These are phyloP conservation scores for Fomitopsis pulvina DNA, from an alignment of 768 basidiomycete genomes.

Conservation along the genomic window DNA sequence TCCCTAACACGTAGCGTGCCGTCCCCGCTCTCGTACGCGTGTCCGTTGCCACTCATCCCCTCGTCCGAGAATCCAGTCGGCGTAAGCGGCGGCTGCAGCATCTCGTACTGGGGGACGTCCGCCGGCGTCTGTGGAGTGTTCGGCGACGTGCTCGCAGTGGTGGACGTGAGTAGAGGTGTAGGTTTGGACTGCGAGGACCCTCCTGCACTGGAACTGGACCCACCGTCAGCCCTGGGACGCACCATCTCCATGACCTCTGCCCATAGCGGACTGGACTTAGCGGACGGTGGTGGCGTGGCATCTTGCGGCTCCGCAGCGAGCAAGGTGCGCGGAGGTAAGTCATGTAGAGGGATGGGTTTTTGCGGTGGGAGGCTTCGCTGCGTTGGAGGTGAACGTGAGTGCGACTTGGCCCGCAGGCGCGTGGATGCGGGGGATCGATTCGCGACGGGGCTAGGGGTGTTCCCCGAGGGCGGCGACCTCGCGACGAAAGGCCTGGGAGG, in stretches of 20 bases:
- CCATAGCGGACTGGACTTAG: constrained; percentile 11
- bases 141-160: background rate
- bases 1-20: constrained; percentile 1
- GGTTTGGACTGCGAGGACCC: constrained; percentile 4
- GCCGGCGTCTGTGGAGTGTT: background rate
- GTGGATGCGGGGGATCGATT: background rate
- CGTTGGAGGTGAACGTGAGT: constrained; percentile 3
- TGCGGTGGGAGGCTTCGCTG: constrained; percentile 13
- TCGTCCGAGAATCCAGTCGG: background rate
- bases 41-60: background rate
- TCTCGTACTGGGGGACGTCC: background rate
- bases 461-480: background rate
- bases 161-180: background rate
- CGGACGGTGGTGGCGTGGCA: constrained; percentile 11
- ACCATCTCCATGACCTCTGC: constrained; percentile 17
- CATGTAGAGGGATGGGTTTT: constrained; percentile 14
- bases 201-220: background rate
- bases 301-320: constrained; percentile 3
- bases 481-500: background rate
- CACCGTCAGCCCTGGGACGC: constrained; percentile 3
- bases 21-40: constrained; percentile 2
- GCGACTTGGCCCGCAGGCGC: constrained; percentile 1
- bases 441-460: background rate
- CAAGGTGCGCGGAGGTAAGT: constrained; percentile 1
- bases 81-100: background rate